These are phyloP conservation scores for Saccharomycopsis microspora DNA, from an alignment of 805 yeast genomes.

Conservation along the genomic window DNA sequence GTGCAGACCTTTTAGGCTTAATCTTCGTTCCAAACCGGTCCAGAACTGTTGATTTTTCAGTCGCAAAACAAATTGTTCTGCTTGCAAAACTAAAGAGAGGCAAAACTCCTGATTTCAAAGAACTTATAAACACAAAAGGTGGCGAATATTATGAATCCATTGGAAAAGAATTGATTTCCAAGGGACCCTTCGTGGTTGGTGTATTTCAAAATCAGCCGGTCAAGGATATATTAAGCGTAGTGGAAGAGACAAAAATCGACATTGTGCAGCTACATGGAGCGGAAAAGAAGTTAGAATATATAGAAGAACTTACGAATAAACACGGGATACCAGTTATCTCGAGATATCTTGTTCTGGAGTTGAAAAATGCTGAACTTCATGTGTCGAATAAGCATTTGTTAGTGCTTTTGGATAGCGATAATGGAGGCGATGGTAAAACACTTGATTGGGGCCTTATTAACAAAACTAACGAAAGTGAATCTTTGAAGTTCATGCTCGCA, in stretches of 20 bases:
- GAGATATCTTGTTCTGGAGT: conserved; percentile 54
- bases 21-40: conserved; percentile 77
- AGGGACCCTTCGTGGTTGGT: conserved; percentile 73
- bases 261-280: conserved; percentile 84
- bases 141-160: conserved; percentile 26
- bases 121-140: neutral
- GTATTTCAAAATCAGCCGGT: conserved; percentile 79
- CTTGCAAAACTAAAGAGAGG: conserved; percentile 20
- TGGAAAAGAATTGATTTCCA: conserved; percentile 19
- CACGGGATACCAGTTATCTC: conserved; percentile 48
- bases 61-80: conserved; percentile 36
- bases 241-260: conserved; percentile 44
- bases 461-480: conserved; percentile 25
- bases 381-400: conserved; percentile 31
- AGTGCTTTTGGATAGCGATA: conserved; percentile 73
- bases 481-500: conserved; percentile 50
- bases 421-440: conserved; percentile 84
- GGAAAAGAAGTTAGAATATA: conserved; percentile 39
- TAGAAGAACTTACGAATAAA: conserved; percentile 21
- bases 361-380: conserved; percentile 12
- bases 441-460: conserved; percentile 58
- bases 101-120: neutral
- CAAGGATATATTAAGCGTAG: conserved; percentile 22
- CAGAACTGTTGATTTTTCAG: conserved; percentile 46
- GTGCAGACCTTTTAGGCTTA: conserved; percentile 74